Percentiles rank a stretch among this genome's conserved stretches.
Conservation (phyloP, 345 rosid species). For the Garcia nutans region DNA sequence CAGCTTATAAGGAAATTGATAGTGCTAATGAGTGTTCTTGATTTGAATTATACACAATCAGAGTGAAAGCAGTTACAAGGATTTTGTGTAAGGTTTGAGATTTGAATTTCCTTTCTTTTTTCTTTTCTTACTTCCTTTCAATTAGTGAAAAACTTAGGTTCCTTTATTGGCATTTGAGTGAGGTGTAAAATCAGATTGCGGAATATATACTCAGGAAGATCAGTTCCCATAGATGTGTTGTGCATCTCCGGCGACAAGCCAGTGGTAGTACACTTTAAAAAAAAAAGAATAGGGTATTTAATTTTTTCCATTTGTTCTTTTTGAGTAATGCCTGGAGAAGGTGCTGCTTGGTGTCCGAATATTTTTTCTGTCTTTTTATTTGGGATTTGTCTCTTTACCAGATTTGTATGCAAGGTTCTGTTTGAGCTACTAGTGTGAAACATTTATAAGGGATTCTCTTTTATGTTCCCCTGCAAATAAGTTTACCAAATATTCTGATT, state of each 20-base stretch:
- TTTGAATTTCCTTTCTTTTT: conserved; percentile 24
- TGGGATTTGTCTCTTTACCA: conserved; percentile 36
- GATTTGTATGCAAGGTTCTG: conserved; percentile 45
- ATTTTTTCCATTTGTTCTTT: conserved; percentile 17
- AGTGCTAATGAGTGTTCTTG: conserved; percentile 43
- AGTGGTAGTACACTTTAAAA: conserved; percentile 22
- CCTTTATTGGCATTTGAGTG: conserved; percentile 53
- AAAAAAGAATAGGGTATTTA: conserved; percentile 20
- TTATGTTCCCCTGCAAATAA: conserved; percentile 44
- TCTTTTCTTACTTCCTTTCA: conserved; percentile 1
- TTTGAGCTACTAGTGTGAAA: conserved; percentile 46
- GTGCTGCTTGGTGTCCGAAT: conserved; percentile 35
- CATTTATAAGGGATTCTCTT: conserved; percentile 33
- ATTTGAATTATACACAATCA: conserved; percentile 40
- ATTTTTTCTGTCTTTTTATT: conserved; percentile 23
- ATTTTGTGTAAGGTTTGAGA: conserved; percentile 53
- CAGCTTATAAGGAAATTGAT: conserved; percentile 35
- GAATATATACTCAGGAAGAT: conserved; percentile 49
- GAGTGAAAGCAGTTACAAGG: conserved; percentile 41
- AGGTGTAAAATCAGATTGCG: conserved; percentile 61
- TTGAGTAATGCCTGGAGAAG: conserved; percentile 32
- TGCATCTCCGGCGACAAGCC: conserved; percentile 37
- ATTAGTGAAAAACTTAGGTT: conserved; percentile 38
- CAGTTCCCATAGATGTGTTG: conserved; percentile 36
- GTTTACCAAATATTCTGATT: conserved; percentile 32